These are phyloP conservation scores for Peronospora destructor DNA, from an alignment of 352 stramenopile genomes.

Conservation along the genomic window DNA sequence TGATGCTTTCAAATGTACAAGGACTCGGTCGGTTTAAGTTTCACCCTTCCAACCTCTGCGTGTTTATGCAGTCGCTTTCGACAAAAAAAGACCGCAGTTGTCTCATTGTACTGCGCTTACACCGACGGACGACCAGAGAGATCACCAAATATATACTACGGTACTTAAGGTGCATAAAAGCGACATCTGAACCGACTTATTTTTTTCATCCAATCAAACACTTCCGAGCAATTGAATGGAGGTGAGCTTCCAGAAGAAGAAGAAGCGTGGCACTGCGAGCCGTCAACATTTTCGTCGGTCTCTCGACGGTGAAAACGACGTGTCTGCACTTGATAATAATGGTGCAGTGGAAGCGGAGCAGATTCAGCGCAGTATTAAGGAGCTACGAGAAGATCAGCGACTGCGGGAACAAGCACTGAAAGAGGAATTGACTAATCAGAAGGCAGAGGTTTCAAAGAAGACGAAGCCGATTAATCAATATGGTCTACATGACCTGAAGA, in stretches of 20 bases:
- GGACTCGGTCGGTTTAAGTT: too few species aligned
- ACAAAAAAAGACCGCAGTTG: too few species aligned
- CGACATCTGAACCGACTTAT: background rate
- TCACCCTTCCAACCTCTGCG: too few species aligned
- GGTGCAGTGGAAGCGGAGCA: slow-evolving; percentile 20
- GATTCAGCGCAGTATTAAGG: slow-evolving; percentile 48
- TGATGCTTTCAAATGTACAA: too few species aligned
- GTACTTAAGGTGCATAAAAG: background rate
- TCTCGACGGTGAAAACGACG: slow-evolving; percentile 19
- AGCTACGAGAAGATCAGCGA: slow-evolving; percentile 66
- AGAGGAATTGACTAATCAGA: slow-evolving; percentile 23
- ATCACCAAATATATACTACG: background rate
- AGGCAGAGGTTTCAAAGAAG: slow-evolving; percentile 17
- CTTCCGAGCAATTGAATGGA: slow-evolving; percentile 18
- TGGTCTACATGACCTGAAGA: slow-evolving; percentile 71
- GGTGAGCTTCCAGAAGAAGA: slow-evolving; percentile 60
- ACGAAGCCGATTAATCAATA: slow-evolving; percentile 28
- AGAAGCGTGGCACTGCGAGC: slow-evolving; percentile 18
- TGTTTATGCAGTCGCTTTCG: too few species aligned
- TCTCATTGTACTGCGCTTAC: too few species aligned
- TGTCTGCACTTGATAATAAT: background rate
- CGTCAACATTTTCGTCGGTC: slow-evolving; percentile 38
- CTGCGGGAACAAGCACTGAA: slow-evolving; percentile 41
- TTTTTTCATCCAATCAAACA: slow-evolving; percentile 18
- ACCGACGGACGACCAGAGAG: background rate